Conservation (phyloP, 2,329 filamentous ascomycete genomes). For the Cordyceps javanica region DNA sequence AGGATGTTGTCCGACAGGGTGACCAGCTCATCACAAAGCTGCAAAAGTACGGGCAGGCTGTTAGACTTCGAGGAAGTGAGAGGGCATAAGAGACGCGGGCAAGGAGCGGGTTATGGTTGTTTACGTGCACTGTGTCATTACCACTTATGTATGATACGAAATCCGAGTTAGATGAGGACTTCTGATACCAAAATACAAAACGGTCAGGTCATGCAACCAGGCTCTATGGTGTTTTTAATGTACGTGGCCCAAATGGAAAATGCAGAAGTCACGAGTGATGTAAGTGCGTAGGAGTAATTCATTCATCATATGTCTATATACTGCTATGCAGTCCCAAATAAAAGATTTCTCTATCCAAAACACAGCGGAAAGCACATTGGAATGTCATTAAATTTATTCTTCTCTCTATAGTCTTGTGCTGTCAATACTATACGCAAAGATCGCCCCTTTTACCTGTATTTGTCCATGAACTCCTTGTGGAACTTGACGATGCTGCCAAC, state of each 20-base stretch:
- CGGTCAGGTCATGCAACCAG: not conserved
- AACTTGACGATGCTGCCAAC: constrained; percentile 81
- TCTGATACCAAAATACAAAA: constrained; percentile 3
- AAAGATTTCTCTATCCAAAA: constrained; percentile 1
- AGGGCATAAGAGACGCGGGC: constrained; percentile 53
- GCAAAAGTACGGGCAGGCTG: constrained; percentile 97
- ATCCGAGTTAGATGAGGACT: constrained; percentile 10
- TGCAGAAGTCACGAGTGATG: not conserved
- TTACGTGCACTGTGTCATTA: constrained; percentile 10
- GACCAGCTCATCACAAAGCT: constrained; percentile 98
- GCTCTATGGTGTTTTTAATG: not conserved
- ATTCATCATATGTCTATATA: not conserved
- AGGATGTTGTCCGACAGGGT: constrained; percentile 94
- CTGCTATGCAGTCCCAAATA: not conserved
- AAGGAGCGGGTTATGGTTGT: not conserved
- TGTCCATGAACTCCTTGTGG: constrained; percentile 82
- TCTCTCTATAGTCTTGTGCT: not conserved
- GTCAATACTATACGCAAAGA: not conserved
- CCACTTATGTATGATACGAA: constrained; percentile 10
- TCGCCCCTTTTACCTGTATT: constrained; percentile 50
- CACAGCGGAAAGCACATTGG: not conserved
- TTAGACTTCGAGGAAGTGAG: constrained; percentile 90
- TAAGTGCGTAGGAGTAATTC: not conserved
- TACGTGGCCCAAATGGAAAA: not conserved
- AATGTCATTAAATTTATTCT: not conserved